Evolutionary conservation across 106 monocot species (phyloP).

Genomic region (Triglochin maritima): DNA sequence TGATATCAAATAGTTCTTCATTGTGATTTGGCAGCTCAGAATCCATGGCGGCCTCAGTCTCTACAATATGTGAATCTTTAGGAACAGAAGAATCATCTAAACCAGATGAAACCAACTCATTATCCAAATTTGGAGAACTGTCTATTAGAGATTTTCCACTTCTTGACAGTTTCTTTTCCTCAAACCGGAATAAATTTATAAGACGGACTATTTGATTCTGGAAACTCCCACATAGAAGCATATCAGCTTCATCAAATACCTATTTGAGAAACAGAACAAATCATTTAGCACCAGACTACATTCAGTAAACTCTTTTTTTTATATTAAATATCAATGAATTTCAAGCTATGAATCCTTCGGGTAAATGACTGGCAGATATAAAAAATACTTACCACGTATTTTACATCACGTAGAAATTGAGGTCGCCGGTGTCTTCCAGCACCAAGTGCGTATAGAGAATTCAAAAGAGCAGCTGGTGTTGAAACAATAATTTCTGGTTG

Average conservation of each 20-base stretch:
- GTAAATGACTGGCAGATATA: neutral
- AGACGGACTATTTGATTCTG: constrained; percentile 83
- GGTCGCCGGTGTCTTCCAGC: constrained; percentile 53
- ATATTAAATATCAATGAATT: too few species aligned
- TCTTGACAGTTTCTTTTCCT: constrained; percentile 74
- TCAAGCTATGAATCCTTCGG: too few species aligned
- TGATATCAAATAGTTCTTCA: neutral
- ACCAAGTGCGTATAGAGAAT: constrained; percentile 65
- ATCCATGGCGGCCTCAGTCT: neutral
- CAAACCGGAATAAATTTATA: constrained; percentile 86
- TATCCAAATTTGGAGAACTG: constrained; percentile 6
- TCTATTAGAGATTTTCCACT: constrained; percentile 14
- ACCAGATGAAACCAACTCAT: constrained; percentile 4
- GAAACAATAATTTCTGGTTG: constrained; percentile 80
- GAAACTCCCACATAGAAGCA: constrained; percentile 98
- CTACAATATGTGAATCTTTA: neutral
- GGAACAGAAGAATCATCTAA: constrained; percentile 6
- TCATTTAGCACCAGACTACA: too few species aligned
- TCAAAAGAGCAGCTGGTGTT: constrained; percentile 94
- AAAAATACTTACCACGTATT: constrained; percentile 56
- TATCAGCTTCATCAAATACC: constrained; percentile 99
- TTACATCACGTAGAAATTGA: constrained; percentile 53
- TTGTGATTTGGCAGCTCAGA: constrained; percentile 9
- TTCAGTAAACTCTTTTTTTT: too few species aligned
- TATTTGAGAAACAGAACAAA: constrained; percentile 13